A percentile compares a stretch with the other conserved stretches of the same genome.
phyloP scores from a whole-genome alignment of 2,329 filamentous ascomycete species.

The Orbilia javanica region DNA sequence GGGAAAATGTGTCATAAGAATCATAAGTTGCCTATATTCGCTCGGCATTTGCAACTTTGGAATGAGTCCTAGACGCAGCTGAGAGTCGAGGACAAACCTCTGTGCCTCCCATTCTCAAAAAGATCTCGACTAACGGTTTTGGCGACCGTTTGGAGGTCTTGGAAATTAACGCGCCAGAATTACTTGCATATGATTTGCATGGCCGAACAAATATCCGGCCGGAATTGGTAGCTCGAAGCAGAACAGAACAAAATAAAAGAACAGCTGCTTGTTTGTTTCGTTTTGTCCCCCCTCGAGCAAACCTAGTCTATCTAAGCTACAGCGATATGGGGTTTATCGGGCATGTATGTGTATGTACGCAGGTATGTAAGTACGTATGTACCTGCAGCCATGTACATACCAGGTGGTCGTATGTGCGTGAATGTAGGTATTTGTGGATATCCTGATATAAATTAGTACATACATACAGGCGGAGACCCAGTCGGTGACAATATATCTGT shows the following conservation, averaged over 20 bases:
- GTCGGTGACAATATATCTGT: constrained; percentile 38
- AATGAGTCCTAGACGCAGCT: neutral
- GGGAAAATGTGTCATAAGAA: neutral
- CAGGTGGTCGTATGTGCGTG: constrained; percentile 7
- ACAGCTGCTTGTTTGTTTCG: constrained; percentile 3
- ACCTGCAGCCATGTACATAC: neutral
- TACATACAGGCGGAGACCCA: constrained; percentile 24
- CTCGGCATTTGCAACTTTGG: neutral
- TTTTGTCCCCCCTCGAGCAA: constrained; percentile 24
- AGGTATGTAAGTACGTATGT: neutral
- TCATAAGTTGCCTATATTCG: neutral
- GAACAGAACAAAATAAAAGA: constrained; percentile 1
- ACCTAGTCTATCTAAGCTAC: constrained; percentile 11
- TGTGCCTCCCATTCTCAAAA: neutral
- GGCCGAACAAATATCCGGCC: constrained; percentile 20
- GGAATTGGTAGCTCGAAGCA: constrained; percentile 36
- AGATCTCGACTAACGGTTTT: neutral
- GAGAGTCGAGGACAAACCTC: neutral
- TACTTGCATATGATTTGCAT: constrained; percentile 34
- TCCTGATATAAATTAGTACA: neutral
- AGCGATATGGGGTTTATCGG: constrained; percentile 6
- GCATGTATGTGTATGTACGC: constrained; percentile 10
- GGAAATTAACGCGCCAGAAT: constrained; percentile 43
- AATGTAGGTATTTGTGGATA: neutral
- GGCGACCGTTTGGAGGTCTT: neutral